Percentiles rank a stretch among this genome's conserved stretches.
Evolutionary conservation across 2,329 filamentous ascomycete genomes (phyloP).

Genomic region (Monilinia laxa): DNA sequence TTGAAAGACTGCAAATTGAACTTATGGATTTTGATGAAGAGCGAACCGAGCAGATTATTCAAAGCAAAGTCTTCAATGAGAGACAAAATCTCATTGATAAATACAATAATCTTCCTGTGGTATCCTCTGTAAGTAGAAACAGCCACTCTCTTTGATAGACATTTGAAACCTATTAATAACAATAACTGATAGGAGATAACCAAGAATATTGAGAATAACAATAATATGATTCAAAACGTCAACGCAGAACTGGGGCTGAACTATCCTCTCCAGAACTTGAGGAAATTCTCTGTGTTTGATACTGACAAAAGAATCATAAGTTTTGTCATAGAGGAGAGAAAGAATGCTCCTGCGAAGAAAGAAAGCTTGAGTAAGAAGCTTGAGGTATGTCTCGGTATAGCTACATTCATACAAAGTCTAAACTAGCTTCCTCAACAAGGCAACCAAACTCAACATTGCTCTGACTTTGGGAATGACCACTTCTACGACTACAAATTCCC

Average conservation of each 20-base stretch:
- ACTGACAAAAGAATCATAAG: background rate
- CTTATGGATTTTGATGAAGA: background rate
- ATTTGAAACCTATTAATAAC: background rate
- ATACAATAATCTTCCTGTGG: background rate
- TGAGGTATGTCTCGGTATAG: background rate
- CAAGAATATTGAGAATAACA: background rate
- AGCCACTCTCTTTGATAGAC: too few species aligned
- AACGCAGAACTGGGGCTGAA: background rate
- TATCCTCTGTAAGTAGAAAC: background rate
- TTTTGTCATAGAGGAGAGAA: background rate
- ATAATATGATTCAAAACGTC: background rate
- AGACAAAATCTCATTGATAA: background rate
- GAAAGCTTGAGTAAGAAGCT: background rate
- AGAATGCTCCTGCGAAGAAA: background rate
- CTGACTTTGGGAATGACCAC: background rate
- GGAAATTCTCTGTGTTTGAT: background rate
- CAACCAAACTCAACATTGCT: background rate
- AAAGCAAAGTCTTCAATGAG: background rate
- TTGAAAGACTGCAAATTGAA: background rate
- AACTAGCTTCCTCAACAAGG: background rate
- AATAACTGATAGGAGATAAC: background rate
- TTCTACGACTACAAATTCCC: background rate
- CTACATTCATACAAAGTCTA: background rate
- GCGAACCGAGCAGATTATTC: background rate
- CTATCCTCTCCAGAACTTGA: background rate